A percentile compares a stretch with the other conserved stretches of the same genome.
These are phyloP conservation scores for Tylopilus sp. DNA, from an alignment of 768 basidiomycete species.

Conservation along the genomic window DNA sequence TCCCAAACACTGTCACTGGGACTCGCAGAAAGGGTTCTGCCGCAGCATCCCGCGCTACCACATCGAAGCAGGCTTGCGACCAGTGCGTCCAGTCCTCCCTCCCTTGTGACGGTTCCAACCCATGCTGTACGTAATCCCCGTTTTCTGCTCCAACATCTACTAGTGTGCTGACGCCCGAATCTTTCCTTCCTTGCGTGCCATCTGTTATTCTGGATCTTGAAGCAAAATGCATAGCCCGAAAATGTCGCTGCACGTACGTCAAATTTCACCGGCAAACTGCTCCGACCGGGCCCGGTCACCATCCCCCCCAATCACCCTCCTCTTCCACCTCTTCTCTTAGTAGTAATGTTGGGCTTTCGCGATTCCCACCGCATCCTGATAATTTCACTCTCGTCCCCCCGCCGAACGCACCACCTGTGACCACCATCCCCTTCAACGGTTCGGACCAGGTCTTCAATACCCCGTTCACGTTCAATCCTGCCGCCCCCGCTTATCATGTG, in stretches of 20 bases:
- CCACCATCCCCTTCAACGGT: slow-evolving; percentile 14
- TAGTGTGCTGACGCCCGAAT: too few relatives aligned
- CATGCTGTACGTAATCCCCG: slow-evolving; percentile 55
- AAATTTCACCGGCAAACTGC: slow-evolving; percentile 83
- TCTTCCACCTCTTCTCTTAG: slow-evolving; percentile 31
- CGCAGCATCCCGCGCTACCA: slow-evolving; percentile 67
- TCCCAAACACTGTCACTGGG: slow-evolving; percentile 32
- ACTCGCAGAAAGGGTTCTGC: slow-evolving; percentile 62
- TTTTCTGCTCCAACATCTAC: background rate
- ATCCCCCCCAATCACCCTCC: slow-evolving; percentile 34
- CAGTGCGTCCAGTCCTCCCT: slow-evolving; percentile 75
- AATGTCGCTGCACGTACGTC: slow-evolving; percentile 72
- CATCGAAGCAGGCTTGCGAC: slow-evolving; percentile 82
- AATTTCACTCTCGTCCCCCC: slow-evolving; percentile 43
- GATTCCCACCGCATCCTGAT: slow-evolving; percentile 36
- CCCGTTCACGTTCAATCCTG: slow-evolving; percentile 30
- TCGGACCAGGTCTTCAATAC: slow-evolving; percentile 31
- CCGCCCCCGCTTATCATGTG: slow-evolving; percentile 14
- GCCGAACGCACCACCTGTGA: slow-evolving; percentile 31
- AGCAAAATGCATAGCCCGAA: slow-evolving; percentile 76
- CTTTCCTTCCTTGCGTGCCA: background rate
- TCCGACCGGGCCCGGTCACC: slow-evolving; percentile 70
- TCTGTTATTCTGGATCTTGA: slow-evolving; percentile 3
- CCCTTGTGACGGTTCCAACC: slow-evolving; percentile 77
- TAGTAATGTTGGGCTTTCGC: slow-evolving; percentile 8